Percentiles rank a stretch among this genome's conserved stretches.
Evolutionary conservation across 2,329 filamentous ascomycete genomes (phyloP).

Genomic region (Coccinonectria pachysandricola): DNA sequence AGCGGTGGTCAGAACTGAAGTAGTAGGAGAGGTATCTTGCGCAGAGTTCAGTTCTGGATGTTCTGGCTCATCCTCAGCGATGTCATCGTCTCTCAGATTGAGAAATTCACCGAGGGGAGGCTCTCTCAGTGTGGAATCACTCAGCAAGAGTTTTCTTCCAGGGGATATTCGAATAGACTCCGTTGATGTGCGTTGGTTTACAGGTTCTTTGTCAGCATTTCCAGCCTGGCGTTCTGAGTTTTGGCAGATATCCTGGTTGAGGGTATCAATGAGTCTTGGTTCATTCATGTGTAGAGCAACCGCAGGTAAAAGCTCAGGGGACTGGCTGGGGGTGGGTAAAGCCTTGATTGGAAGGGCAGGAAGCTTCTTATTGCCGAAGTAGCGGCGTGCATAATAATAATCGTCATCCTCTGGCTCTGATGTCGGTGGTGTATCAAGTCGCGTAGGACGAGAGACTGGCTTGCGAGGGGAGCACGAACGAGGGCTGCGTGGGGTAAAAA

Average conservation of each 20-base stretch:
- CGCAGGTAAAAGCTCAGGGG: conserved; percentile 24
- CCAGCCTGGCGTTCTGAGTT: conserved; percentile 19
- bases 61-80: conserved; percentile 34
- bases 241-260: conserved; percentile 17
- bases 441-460: conserved; percentile 9
- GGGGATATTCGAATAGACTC: conserved; percentile 23
- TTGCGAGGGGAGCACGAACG: conserved; percentile 16
- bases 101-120: conserved; percentile 45
- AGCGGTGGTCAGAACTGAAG: conserved; percentile 13
- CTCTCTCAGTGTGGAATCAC: conserved; percentile 34
- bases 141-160: conserved; percentile 14
- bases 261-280: conserved; percentile 18
- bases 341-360: conserved; percentile 15
- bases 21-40: conserved; percentile 4
- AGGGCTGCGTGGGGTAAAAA: conserved; percentile 16
- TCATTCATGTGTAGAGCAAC: conserved; percentile 17
- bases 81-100: conserved; percentile 45
- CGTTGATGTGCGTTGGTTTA: conserved; percentile 18
- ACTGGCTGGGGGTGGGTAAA: conserved; percentile 24
- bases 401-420: conserved; percentile 27
- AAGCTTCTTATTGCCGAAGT: conserved; percentile 19
- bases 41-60: not conserved
- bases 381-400: conserved; percentile 4
- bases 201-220: conserved; percentile 14
- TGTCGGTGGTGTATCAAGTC: conserved; percentile 24